Evolutionary conservation across 441 rosid species (phyloP).

Genomic region (Croton setiger): DNA sequence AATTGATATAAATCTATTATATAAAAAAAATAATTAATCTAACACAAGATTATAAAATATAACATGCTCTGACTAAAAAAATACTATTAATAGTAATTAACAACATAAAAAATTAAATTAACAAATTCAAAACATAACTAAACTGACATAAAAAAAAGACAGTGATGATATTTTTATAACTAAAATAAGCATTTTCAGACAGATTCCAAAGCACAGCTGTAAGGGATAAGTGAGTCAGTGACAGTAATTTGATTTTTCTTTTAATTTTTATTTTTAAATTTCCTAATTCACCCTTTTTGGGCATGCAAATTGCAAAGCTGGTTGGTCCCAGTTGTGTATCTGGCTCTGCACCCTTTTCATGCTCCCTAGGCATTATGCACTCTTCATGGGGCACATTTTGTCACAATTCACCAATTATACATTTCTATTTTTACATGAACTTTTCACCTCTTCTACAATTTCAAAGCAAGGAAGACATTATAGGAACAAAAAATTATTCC

Average conservation of each 20-base stretch:
- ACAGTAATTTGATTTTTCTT: too few species aligned
- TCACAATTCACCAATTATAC: constrained; percentile 10
- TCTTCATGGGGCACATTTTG: constrained; percentile 7
- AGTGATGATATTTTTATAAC: background rate
- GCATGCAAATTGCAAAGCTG: background rate
- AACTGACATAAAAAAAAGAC: background rate
- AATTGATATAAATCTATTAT: too few species aligned
- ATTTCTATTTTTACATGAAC: background rate
- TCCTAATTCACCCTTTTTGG: background rate
- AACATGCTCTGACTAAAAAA: too few species aligned
- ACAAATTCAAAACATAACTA: too few species aligned
- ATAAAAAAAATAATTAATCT: too few species aligned
- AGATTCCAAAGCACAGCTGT: constrained; percentile 6
- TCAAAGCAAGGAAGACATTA: background rate
- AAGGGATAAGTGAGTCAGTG: background rate
- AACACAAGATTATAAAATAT: too few species aligned
- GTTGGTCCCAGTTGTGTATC: background rate
- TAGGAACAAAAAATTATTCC: too few species aligned
- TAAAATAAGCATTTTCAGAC: background rate
- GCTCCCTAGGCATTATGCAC: constrained; percentile 13
- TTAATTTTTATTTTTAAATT: too few species aligned
- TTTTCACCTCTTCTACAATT: background rate
- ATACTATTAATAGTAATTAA: too few species aligned
- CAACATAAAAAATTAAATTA: too few species aligned
- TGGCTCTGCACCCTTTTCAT: constrained; percentile 13